Evolutionary conservation across 2,329 filamentous ascomycete species (phyloP), one percentile per base, ranked within the genome.

Genomic region (Colletotrichum sp.): DNA sequence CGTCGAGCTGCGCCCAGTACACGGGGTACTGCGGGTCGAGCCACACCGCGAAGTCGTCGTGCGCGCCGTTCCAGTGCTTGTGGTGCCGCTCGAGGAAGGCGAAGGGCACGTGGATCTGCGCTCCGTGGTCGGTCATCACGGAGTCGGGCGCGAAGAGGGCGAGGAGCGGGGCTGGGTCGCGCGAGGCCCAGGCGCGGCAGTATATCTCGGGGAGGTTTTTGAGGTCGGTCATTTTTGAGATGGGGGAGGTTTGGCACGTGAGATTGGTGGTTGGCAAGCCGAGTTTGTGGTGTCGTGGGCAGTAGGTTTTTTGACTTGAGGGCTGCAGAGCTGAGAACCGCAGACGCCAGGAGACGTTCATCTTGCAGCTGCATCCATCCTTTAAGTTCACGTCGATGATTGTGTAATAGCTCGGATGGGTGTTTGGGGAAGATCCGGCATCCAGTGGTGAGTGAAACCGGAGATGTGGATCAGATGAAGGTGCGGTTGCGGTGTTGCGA

Each of bases 11-110:
- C n/a, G 73, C 57, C 69, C 44, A 73, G 28, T 68, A 76, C 6
- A 73, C 64, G n/a, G 73, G 73, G 44, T 68, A 76, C 18, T 65
- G 57, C 21, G 55, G 30, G 21, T 76, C 69, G 32, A 68, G 69
- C n/a, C 36, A 73, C 18, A 76, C 64, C 34, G 72, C 69, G 8
- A 76, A 76, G 32, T 76, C 24, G 15, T 60, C 24, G 34, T 73
- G 64, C 5, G 70, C 69, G 9, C 69, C 73, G 69, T 76, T 76
- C 69, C 73, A 73, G 64, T 76, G 73, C 57, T 67, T 64, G n/a
- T 76, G 69, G 34, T 73, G 73, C 8, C 69, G 63, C 15, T 73
- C 64, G n/a, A 76, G 69, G 26, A 73, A 76, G 32, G 57, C 24
- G 26, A 49, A 68, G 4, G 69, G 73, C 15, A 68, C 32, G 44